Evolutionary conservation across 2,329 filamentous ascomycete species (phyloP).

Genomic region (Blastomyces parvus): DNA sequence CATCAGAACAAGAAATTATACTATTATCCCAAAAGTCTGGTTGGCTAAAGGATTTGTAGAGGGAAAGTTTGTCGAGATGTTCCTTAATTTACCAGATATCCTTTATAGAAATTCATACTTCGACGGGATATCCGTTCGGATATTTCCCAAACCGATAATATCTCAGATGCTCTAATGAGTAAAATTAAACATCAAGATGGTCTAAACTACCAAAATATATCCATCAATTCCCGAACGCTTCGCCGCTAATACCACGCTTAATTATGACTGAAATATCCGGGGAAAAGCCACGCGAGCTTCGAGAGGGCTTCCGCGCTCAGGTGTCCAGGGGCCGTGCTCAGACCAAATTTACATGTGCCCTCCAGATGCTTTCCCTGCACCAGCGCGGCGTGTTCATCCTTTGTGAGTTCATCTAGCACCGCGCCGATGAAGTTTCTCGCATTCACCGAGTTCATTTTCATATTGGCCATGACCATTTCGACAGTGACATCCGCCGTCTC

Average conservation of each 20-base stretch:
- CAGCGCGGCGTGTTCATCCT: constrained; percentile 64
- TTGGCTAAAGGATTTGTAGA: background rate
- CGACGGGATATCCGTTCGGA: too few relatives aligned
- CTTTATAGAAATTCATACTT: background rate
- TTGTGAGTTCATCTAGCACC: constrained; percentile 75
- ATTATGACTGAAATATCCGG: constrained; percentile 54
- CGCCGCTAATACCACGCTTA: background rate
- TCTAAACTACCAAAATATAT: background rate
- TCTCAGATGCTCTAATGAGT: background rate
- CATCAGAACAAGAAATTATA: background rate
- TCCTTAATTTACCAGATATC: background rate
- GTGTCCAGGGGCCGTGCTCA: constrained; percentile 74
- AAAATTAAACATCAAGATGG: background rate
- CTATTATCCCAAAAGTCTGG: too few relatives aligned
- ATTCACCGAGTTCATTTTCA: constrained; percentile 86
- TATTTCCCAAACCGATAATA: background rate
- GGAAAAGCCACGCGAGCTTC: constrained; percentile 80
- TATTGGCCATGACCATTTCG: constrained; percentile 93
- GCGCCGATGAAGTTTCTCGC: constrained; percentile 75
- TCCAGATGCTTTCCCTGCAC: constrained; percentile 73
- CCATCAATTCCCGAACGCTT: background rate
- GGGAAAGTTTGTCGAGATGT: background rate
- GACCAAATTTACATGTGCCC: constrained; percentile 64
- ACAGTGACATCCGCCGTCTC: constrained; percentile 73
- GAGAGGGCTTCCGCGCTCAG: constrained; percentile 64